Conservation (phyloP, 331 rosid species). For the Pyracantha coccinea region DNA sequence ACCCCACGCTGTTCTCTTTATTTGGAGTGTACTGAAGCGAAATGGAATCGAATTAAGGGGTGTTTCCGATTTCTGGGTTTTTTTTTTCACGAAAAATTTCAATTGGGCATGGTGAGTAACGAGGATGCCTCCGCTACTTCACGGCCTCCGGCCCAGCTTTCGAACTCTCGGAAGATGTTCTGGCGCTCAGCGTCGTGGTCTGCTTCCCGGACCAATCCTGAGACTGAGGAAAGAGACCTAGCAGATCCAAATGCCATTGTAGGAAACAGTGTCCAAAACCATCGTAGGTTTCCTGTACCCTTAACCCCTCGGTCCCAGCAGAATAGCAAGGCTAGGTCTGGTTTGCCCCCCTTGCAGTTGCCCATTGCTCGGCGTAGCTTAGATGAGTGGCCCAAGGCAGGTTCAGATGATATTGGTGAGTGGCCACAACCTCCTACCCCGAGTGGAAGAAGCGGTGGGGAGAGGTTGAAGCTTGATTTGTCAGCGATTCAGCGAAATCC, state of each 20-base stretch:
- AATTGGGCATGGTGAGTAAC: constrained; percentile 79
- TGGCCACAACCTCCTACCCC: constrained; percentile 97
- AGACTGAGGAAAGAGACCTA: constrained; percentile 34
- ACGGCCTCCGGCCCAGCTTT: constrained; percentile 43
- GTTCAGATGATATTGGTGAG: constrained; percentile 95
- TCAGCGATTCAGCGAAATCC: constrained; percentile 78
- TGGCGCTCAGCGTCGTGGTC: constrained; percentile 99
- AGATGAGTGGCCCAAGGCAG: constrained; percentile 96
- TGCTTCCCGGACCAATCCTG: constrained; percentile 57
- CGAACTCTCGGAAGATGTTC: constrained; percentile 63
- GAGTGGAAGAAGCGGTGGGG: constrained; percentile 68
- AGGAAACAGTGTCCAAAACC: constrained; percentile 35
- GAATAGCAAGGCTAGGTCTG: constrained; percentile 71
- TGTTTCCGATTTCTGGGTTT: constrained; percentile 8
- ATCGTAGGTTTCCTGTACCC: constrained; percentile 62
- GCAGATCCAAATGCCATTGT: constrained; percentile 43
- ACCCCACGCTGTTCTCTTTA: constrained; percentile 10
- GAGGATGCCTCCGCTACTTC: constrained; percentile 51
- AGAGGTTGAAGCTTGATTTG: constrained; percentile 93
- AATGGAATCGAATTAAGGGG: constrained; percentile 8
- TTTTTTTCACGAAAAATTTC: constrained; percentile 6
- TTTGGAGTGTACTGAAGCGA: constrained; percentile 9
- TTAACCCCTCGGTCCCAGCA: constrained; percentile 95
- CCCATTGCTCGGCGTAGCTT: constrained; percentile 93
- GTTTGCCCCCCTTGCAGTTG: constrained; percentile 78